phyloP scores from a whole-genome alignment of 2,329 filamentous ascomycete genomes.

The Aspergillus tanneri region DNA sequence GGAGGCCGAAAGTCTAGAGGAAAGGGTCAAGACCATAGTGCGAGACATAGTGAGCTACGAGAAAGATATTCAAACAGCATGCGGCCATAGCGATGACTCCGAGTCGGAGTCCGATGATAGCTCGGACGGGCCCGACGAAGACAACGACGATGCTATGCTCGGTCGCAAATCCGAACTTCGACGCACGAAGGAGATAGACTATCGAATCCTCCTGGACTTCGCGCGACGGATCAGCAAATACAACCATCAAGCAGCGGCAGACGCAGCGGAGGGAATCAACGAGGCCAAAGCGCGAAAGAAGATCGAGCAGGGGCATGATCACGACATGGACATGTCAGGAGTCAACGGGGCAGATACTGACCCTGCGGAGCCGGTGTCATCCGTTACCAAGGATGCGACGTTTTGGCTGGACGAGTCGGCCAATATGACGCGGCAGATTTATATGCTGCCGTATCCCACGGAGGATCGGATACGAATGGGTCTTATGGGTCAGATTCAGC shows the following conservation, averaged over 20 bases:
- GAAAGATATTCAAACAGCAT: conserved; percentile 39
- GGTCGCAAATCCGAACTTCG: conserved; percentile 7
- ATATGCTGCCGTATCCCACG: conserved; percentile 46
- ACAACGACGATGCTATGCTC: not conserved
- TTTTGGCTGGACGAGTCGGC: conserved; percentile 45
- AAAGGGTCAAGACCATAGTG: conserved; percentile 44
- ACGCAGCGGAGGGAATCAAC: conserved; percentile 29
- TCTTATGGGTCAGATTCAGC: conserved; percentile 47
- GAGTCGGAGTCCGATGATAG: conserved; percentile 28
- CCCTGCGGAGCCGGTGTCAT: conserved; percentile 34
- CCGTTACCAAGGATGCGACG: conserved; percentile 42
- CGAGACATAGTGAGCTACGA: conserved; percentile 40
- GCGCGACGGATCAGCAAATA: conserved; percentile 50
- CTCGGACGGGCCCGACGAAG: conserved; percentile 11
- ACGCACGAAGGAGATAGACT: conserved; percentile 43
- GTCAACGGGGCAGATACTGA: conserved; percentile 18
- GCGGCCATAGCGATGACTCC: conserved; percentile 34
- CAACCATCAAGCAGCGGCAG: conserved; percentile 45
- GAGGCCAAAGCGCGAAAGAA: conserved; percentile 12
- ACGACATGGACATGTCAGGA: conserved; percentile 39
- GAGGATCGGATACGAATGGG: conserved; percentile 47
- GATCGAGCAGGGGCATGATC: conserved; percentile 21
- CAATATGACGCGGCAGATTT: conserved; percentile 40
- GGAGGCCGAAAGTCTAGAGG: conserved; percentile 42
- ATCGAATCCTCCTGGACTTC: conserved; percentile 45